Conservation (phyloP, 2,329 filamentous ascomycete genomes). For the Ophiocordyceps camponoti-floridani region DNA sequence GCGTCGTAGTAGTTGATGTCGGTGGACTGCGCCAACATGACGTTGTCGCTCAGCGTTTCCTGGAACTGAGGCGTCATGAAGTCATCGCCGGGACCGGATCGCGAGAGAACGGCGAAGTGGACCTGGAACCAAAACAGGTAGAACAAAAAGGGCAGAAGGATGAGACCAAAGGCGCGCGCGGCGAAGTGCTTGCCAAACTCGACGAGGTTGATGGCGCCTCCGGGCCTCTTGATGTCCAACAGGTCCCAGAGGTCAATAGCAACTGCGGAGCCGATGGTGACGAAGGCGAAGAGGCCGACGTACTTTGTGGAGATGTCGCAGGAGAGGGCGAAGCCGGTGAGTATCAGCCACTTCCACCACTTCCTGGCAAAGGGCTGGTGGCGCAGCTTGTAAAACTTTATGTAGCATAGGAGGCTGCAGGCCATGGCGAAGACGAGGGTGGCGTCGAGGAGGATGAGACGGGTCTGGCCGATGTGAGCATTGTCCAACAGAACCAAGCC, state of each 20-base stretch:
- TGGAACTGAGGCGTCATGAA: constrained; percentile 99
- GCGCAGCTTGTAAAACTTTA: constrained; percentile 93
- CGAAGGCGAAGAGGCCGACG: constrained; percentile 88
- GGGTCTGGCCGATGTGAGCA: constrained; percentile 90
- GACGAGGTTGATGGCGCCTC: constrained; percentile 60
- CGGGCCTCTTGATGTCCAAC: constrained; percentile 69
- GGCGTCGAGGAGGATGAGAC: constrained; percentile 85
- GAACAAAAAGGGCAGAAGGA: constrained; percentile 86
- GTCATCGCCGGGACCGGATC: constrained; percentile 87
- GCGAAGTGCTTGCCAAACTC: constrained; percentile 80
- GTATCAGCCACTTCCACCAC: constrained; percentile 98
- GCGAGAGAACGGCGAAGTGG: constrained; percentile 76
- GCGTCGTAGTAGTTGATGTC: constrained; percentile 80
- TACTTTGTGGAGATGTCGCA: constrained; percentile 99
- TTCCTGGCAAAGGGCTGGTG: constrained; percentile 81
- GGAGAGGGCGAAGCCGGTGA: constrained; percentile 86
- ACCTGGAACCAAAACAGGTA: constrained; percentile 99
- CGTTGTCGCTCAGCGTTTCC: constrained; percentile 87
- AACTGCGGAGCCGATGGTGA: constrained; percentile 90
- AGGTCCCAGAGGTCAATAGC: constrained; percentile 90
- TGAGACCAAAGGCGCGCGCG: constrained; percentile 70
- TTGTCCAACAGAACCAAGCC: constrained; percentile 89
- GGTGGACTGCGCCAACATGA: constrained; percentile 74
- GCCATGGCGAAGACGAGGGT: constrained; percentile 94
- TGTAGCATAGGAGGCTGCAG: constrained; percentile 80